Percentiles rank a stretch among this genome's conserved stretches.
Conservation (phyloP, 306 rosid species). For the Delonix regia region DNA sequence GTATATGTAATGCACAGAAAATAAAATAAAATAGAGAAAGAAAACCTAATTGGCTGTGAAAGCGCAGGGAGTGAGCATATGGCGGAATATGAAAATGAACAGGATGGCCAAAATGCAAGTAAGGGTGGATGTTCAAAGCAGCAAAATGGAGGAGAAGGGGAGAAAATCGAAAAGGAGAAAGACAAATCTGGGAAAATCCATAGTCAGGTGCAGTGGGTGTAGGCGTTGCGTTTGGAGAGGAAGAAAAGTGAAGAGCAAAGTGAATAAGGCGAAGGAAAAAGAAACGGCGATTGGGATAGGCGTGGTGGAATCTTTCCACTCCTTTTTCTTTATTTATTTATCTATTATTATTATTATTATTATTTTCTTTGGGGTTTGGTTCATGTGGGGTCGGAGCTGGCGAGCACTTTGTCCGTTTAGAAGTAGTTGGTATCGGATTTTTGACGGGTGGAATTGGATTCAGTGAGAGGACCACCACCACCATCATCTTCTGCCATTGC, state of each 20-base stretch:
- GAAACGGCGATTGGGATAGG: slow-evolving; percentile 41
- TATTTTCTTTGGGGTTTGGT: no score
- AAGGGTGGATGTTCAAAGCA: slow-evolving; percentile 19
- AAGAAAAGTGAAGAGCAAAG: slow-evolving; percentile 35
- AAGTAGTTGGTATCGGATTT: slow-evolving; percentile 8
- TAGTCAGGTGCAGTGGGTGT: slow-evolving; percentile 14
- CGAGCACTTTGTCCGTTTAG: slow-evolving; percentile 41
- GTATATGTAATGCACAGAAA: not conserved
- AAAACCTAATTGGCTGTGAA: not conserved
- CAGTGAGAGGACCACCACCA: slow-evolving; percentile 33
- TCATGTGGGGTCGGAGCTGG: slow-evolving; percentile 37
- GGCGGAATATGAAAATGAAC: not conserved
- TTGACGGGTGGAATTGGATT: not conserved
- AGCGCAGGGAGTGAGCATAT: slow-evolving; percentile 3
- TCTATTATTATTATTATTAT: no score
- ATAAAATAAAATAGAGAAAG: slow-evolving; percentile 26
- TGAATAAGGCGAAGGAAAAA: slow-evolving; percentile 31
- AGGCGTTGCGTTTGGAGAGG: slow-evolving; percentile 27
- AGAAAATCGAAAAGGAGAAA: slow-evolving; percentile 21
- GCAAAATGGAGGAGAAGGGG: slow-evolving; percentile 17
- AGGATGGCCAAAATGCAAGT: not conserved
- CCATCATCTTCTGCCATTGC: not conserved
- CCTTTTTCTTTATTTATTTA: not conserved
- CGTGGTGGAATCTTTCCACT: slow-evolving; percentile 49
- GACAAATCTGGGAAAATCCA: slow-evolving; percentile 38